Conservation (phyloP, 2,329 filamentous ascomycete species). For the Erysiphe pulchra region DNA sequence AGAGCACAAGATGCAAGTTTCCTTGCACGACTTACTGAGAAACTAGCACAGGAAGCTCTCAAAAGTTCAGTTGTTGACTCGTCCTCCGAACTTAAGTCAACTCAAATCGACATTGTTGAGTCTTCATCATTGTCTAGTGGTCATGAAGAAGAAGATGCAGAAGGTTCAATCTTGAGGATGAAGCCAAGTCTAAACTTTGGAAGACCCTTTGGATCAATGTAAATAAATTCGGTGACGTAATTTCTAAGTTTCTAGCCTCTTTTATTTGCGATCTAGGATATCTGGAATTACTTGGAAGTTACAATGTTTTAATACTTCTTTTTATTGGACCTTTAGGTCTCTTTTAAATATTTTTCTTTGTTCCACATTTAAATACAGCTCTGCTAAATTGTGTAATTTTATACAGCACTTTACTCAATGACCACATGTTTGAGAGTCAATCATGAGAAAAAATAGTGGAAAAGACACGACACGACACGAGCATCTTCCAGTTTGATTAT, state of each 20-base stretch:
- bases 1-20: conserved; percentile 6
- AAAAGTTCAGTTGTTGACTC: conserved; percentile 5
- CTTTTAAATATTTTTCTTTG: too few species aligned
- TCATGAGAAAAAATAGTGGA: too few species aligned
- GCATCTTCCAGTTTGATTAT: too few species aligned
- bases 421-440: too few species aligned
- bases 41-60: conserved; percentile 7
- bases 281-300: too few species aligned
- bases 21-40: conserved; percentile 6
- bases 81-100: conserved; percentile 2
- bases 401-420: too few species aligned
- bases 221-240: background rate
- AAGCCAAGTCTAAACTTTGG: conserved; percentile 11
- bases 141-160: conserved; percentile 2
- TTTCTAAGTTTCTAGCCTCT: background rate
- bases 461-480: too few species aligned
- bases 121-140: background rate
- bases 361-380: too few species aligned
- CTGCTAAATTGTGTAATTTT: too few species aligned
- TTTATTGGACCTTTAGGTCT: too few species aligned
- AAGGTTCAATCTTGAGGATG: conserved; percentile 8
- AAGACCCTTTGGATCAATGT: conserved; percentile 9
- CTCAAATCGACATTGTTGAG: background rate
- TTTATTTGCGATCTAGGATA: too few species aligned
- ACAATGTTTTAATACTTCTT: too few species aligned